A percentile compares a stretch with the other conserved stretches of the same genome.
Evolutionary conservation across 805 yeast genomes (phyloP).

Genomic region (Lachancea meyersii): DNA sequence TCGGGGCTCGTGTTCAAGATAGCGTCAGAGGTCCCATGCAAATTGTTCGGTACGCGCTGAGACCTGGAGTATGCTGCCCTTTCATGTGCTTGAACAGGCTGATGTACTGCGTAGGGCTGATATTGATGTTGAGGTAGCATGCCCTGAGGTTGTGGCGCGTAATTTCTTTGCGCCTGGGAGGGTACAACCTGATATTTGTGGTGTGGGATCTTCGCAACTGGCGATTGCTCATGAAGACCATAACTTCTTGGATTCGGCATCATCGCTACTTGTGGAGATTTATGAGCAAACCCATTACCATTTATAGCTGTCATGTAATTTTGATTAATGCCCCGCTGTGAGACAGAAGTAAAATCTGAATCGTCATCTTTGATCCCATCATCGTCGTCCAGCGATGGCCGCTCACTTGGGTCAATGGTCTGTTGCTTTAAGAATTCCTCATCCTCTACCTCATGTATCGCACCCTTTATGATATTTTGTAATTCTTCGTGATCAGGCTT

Average conservation of each 20-base stretch:
- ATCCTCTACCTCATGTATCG: slow-evolving; percentile 15
- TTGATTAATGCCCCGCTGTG: slow-evolving; percentile 70
- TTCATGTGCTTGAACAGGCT: slow-evolving; percentile 17
- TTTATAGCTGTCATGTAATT: slow-evolving; percentile 32
- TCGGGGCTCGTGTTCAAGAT: slow-evolving; percentile 44
- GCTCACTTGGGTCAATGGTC: slow-evolving; percentile 17
- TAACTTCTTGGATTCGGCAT: background rate
- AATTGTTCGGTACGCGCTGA: background rate
- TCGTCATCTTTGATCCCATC: slow-evolving; percentile 32
- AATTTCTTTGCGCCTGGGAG: background rate
- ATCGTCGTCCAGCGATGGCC: slow-evolving; percentile 18
- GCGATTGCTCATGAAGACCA: background rate
- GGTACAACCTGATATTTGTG: slow-evolving; percentile 1
- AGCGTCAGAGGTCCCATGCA: slow-evolving; percentile 35
- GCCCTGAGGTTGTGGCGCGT: slow-evolving; percentile 5
- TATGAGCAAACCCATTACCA: background rate
- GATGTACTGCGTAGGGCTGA: slow-evolving; percentile 1
- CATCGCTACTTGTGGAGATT: background rate
- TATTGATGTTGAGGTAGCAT: slow-evolving; percentile 12
- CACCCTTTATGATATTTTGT: slow-evolving; percentile 24
- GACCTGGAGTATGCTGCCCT: slow-evolving; percentile 3
- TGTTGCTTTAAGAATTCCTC: slow-evolving; percentile 17
- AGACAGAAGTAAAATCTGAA: slow-evolving; percentile 72
- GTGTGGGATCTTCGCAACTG: background rate
- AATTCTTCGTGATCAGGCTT: slow-evolving; percentile 17